Evolutionary conservation across 352 stramenopile genomes (phyloP), one percentile per base, ranked within the genome.

Genomic region (Elongisporangium undulatum): DNA sequence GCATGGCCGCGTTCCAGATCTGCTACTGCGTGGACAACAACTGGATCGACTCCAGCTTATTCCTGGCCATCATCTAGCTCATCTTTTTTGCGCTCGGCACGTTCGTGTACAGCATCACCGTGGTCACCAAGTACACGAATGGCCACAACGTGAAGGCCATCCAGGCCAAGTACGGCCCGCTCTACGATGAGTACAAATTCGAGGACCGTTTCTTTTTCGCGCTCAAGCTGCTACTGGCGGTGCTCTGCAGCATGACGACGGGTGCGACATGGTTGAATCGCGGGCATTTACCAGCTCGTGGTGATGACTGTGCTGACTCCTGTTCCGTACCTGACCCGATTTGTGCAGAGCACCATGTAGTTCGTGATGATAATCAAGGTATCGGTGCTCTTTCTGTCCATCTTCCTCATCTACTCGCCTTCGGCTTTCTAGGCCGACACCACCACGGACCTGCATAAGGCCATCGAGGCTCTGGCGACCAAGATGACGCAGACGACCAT

Each of bases 141-240:
- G 76, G 89, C 52, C 86, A 95, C 66, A 90, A 92, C 54, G 79
- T 92, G 38, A 95, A 95, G 75, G 74, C 79, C 20, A 85, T 95
- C 51, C 80, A 94, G 63, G 68, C 66, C 19, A 79, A 82, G 1
- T 95, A 94, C 53, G 86, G 86, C 0, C 83, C 84, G 41, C 66
- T 95, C 6, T 95, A 95, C 69, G 86, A 95, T 56, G 84, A 95
- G 58, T 92, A 95, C 75, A 91, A 78, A 54, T 95, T 90, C 55
- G 82, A 94, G 58, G 79, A 81, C 10, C 86, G 86, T 10, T 95
- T 89, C 66, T 95, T 95, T 67, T 95, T 95, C 59, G 82, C 86
- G 5, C 81, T 82, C 7, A 94, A 94, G 74, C 76, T 95, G 16
- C 53, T 94, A 19, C 63, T 95, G 0, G 82, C 86, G 15, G 52